Conservation (phyloP, 768 basidiomycete species). For the Epithele typhae region DNA sequence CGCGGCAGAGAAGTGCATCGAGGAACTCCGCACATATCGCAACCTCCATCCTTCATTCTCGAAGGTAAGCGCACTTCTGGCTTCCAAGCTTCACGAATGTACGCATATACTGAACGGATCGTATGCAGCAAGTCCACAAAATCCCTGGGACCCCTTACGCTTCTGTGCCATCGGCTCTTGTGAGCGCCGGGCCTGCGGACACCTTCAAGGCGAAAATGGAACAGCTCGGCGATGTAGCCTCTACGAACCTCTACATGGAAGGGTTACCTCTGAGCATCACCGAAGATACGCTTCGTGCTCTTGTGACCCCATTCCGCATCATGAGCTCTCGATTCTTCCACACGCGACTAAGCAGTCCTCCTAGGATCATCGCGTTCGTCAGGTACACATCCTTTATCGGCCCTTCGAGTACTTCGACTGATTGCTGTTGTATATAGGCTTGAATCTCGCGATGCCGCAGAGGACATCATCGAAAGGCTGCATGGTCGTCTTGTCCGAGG, state of each 20-base stretch:
- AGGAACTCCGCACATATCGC: conserved; percentile 60
- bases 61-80: conserved; percentile 45
- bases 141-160: conserved; percentile 74
- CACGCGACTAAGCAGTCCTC: conserved; percentile 70
- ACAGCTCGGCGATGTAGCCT: conserved; percentile 55
- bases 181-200: conserved; percentile 24
- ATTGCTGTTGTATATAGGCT: conserved; percentile 44
- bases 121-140: conserved; percentile 63
- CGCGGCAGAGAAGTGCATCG: conserved; percentile 71
- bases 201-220: conserved; percentile 82
- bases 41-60: conserved; percentile 87
- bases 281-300: conserved; percentile 59
- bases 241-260: conserved; percentile 81
- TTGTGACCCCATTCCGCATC: conserved; percentile 69
- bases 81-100: not conserved
- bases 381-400: conserved; percentile 40
- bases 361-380: conserved; percentile 78
- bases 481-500: conserved; percentile 80
- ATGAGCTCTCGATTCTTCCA: conserved; percentile 78
- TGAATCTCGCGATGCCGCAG: conserved; percentile 66
- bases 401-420: not conserved
- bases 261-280: conserved; percentile 72
- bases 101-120: not conserved
- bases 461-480: conserved; percentile 72
- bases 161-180: conserved; percentile 12